Evolutionary conservation across 208 protist genomes (phyloP), one percentile per base, ranked within the genome.

Genomic region (Acanthamoeba triangularis): DNA sequence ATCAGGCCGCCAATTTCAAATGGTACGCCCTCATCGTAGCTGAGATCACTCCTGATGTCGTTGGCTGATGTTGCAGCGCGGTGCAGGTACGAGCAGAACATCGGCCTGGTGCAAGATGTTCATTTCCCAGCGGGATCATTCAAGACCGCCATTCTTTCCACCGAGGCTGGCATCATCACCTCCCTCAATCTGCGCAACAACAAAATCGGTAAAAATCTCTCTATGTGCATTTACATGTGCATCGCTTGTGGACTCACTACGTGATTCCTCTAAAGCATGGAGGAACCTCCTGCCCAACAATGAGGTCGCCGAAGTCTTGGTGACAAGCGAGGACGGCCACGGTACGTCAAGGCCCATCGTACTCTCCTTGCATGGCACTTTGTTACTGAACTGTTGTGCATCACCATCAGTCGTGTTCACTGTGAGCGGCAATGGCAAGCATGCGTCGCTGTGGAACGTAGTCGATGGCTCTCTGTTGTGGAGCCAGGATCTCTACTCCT

Each of bases 361-460:
- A n/a, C 78, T 35, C 23, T n/a, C n/a, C n/a, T 16, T 59, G 13
- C 11, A 1, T 30, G 8, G 25, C 16, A 23, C 30, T n/a, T n/a
- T 13, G 13, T 23, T 44, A 14, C 72, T 13, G n/a, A 23, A 30
- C 11, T 11, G 28, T 82, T n/a, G 11, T 47, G 35, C 74, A 82
- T 18, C 44, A 28, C 30, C 28, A 35, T 16, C 82, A 95, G 92
- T 37, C 13, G 13, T 95, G 14, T 88, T 95, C 54, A 95, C 92
- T 23, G 74, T 95, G 74, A 72, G 92, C 92, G 76, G 74, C 10
- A 44, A 88, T 28, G 92, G 92, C 67, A 54, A 88, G 37, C 92
- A 88, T 54, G 92, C 30, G 7, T 65, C 67, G 16, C 23, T 95
- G 74, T 95, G 69, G 74, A 85, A 37, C 47, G 92, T 56, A 1